Evolutionary conservation across 1,284 basidiomycete species (phyloP).

Genomic region (Boletus smithii): DNA sequence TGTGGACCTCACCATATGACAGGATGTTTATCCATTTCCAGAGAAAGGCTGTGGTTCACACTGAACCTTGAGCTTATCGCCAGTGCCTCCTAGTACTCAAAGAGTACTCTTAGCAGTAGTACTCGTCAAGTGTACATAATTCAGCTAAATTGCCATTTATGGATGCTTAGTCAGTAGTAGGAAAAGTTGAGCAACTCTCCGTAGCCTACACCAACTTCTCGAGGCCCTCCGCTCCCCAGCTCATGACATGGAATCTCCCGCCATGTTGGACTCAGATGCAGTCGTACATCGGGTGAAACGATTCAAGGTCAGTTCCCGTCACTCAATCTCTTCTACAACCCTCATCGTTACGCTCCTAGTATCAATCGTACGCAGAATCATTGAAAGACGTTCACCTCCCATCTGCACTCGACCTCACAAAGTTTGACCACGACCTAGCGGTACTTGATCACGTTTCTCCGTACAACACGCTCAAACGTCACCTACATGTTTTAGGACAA

Average conservation of each 20-base stretch:
- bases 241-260: slow-evolving; percentile 16
- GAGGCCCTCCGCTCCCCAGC: neutral
- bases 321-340: neutral
- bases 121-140: too few relatives aligned
- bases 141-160: slow-evolving; percentile 1
- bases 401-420: slow-evolving; percentile 54
- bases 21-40: neutral
- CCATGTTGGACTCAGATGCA: slow-evolving; percentile 20
- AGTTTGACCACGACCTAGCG: slow-evolving; percentile 58
- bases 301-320: slow-evolving; percentile 40
- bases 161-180: slow-evolving; percentile 15
- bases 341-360: slow-evolving; percentile 37
- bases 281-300: slow-evolving; percentile 37
- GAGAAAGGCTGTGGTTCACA: neutral
- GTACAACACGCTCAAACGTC: slow-evolving; percentile 3
- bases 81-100: neutral
- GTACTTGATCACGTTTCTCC: slow-evolving; percentile 34
- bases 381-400: slow-evolving; percentile 71
- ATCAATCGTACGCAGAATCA: slow-evolving; percentile 67
- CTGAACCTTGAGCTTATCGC: neutral
- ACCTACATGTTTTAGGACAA: slow-evolving; percentile 49
- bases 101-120: neutral
- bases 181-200: too few relatives aligned
- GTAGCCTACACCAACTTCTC: too few relatives aligned
- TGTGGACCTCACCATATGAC: neutral